Evolutionary conservation across 495 filamentous ascomycete species (phyloP).

Genomic region (Penicillium subrubescens): DNA sequence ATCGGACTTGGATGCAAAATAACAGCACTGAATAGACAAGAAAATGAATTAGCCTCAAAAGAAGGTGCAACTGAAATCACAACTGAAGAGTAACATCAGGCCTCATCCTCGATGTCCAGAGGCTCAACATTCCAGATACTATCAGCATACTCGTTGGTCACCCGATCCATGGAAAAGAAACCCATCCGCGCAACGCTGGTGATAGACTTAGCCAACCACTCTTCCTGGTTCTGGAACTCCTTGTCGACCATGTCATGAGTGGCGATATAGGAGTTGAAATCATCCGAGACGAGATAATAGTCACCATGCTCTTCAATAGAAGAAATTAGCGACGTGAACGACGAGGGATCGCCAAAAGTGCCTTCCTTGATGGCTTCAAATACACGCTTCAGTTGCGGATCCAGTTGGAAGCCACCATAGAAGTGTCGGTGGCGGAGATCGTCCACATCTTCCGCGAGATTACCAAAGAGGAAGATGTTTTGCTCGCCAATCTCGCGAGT

Average conservation of each 20-base stretch:
- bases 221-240: constrained; percentile 85
- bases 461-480: constrained; percentile 98
- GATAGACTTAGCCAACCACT: constrained; percentile 89
- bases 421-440: constrained; percentile 90
- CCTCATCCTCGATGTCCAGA: constrained; percentile 41
- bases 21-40: neutral
- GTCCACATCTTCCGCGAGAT: constrained; percentile 94
- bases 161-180: constrained; percentile 95
- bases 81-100: constrained; percentile 1
- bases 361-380: constrained; percentile 78
- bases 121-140: constrained; percentile 96
- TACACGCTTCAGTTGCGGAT: constrained; percentile 73
- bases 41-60: neutral
- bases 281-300: constrained; percentile 95
- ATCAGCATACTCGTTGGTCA: constrained; percentile 97
- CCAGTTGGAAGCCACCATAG: constrained; percentile 76
- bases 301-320: constrained; percentile 91
- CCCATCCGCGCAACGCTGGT: constrained; percentile 89
- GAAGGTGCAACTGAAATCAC: neutral
- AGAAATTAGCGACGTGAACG: constrained; percentile 78
- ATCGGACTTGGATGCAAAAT: neutral
- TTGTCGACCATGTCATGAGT: constrained; percentile 90
- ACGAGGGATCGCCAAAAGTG: constrained; percentile 72
- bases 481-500: constrained; percentile 93
- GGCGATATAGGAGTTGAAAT: constrained; percentile 90